Conservation (phyloP, 140 eudicot genomes). For the Cichorium intybus region DNA sequence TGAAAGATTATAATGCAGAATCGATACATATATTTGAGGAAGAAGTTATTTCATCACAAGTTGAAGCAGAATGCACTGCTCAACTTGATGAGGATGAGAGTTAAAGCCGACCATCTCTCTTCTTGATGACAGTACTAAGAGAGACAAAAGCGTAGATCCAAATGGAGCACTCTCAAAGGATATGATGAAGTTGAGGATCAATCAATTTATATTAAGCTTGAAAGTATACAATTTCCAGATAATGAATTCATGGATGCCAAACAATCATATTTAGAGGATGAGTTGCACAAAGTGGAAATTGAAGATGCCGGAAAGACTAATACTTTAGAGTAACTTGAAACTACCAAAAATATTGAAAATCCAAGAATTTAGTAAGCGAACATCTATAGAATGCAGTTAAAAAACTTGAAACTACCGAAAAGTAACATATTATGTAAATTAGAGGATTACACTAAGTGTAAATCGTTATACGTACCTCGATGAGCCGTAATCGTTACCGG, state of each 20-base stretch:
- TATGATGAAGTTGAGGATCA: constrained; percentile 18
- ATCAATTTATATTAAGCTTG: constrained; percentile 20
- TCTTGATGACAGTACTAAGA: constrained; percentile 16
- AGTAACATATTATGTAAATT: no score
- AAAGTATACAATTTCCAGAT: constrained; percentile 18
- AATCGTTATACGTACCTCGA: no score
- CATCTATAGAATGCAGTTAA: no score
- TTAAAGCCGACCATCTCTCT: constrained; percentile 6
- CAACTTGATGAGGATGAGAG: constrained; percentile 24
- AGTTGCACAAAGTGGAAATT: constrained; percentile 2
- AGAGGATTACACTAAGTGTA: no score
- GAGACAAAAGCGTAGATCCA: constrained; percentile 18
- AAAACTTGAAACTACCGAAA: no score
- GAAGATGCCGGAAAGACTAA: constrained; percentile 20
- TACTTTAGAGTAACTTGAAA: no score
- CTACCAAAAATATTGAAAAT: no score
- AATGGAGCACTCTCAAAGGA: constrained; percentile 16
- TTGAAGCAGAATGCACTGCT: constrained; percentile 8
- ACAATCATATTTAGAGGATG: constrained; percentile 20
- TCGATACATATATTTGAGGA: constrained; percentile 24
- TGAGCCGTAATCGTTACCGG: no score
- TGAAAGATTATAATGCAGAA: constrained; percentile 17
- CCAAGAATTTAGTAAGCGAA: no score
- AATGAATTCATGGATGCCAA: constrained; percentile 18
- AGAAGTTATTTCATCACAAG: constrained; percentile 10